Conservation (phyloP, 2,329 filamentous ascomycete species). For the Ophiostoma fasciatum region DNA sequence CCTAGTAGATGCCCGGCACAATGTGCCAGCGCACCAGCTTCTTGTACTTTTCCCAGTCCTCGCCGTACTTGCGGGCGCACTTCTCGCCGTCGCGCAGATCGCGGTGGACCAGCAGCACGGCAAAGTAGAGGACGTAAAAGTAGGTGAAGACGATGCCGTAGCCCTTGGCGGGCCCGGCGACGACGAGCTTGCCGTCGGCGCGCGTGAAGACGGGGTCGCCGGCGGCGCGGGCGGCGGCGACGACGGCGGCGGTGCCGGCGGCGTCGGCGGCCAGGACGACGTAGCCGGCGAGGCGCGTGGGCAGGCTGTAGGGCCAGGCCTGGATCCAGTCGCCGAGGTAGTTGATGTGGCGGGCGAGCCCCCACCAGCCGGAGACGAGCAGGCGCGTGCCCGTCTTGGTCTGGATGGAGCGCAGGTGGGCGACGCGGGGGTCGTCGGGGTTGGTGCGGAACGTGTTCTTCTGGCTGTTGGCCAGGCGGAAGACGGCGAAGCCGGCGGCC, state of each 20-base stretch:
- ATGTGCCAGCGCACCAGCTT: constrained; percentile 69
- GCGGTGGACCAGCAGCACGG: constrained; percentile 69
- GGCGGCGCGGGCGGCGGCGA: constrained; percentile 27
- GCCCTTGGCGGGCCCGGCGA: constrained; percentile 59
- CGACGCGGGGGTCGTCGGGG: constrained; percentile 63
- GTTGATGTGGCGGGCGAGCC: constrained; percentile 81
- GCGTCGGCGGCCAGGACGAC: constrained; percentile 44
- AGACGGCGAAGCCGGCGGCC: constrained; percentile 67
- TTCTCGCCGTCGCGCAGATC: constrained; percentile 82
- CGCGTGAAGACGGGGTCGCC: constrained; percentile 35
- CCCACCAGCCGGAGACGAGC: constrained; percentile 86
- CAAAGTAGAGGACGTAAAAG: constrained; percentile 91
- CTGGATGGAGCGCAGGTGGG: constrained; percentile 72
- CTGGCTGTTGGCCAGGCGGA: constrained; percentile 85
- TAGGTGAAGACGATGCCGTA: constrained; percentile 85
- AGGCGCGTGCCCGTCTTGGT: constrained; percentile 71
- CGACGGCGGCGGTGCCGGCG: constrained; percentile 32
- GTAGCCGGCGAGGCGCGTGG: constrained; percentile 75
- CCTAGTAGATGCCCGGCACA: constrained; percentile 68
- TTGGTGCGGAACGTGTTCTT: constrained; percentile 91
- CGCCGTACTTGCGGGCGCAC: constrained; percentile 80
- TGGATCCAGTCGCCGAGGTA: constrained; percentile 93
- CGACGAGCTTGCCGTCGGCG: constrained; percentile 46
- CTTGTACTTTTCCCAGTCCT: constrained; percentile 83
- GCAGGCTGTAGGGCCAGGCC: constrained; percentile 79